Evolutionary conservation across 306 rosid genomes (phyloP), one percentile per base, ranked within the genome.

Genomic region (Alnus glutinosa): DNA sequence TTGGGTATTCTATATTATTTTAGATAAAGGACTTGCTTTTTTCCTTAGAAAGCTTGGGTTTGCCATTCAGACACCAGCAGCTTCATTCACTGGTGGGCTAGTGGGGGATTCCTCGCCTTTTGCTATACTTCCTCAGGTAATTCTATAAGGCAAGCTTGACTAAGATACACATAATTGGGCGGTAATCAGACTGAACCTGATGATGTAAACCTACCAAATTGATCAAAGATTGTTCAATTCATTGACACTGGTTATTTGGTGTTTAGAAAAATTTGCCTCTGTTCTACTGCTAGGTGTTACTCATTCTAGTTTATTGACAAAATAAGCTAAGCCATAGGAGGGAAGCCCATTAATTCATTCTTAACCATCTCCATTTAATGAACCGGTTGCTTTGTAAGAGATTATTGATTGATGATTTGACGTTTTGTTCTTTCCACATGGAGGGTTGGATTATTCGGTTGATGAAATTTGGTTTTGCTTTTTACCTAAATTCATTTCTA

Each of bases 41-140:
- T 71, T 85, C 39, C 92, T 92, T 73, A 87, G 92, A 81, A 90
- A 79, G 79, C 83, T 95, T 73, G 96, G 97, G 55, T 87, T 95
- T 50, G 79, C 64, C 59, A 81, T 88, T 74, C 84, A 76, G 75
- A 76, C 78, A 70, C 96, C 98, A 9, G 75, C 84, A 47, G 97
- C 90, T 84, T 91, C 98, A 57, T 92, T 95, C 89, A 95, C 98
- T 1, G 88, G 89, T 46, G 98, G 98, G 68, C 85, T 95, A 16
- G 94, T 92, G 15, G 98, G 98, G 78, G 91, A 90, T 86, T 90
- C 94, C 75, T 90, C 97, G 1, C 89, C 96, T 7, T 95, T 92
- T 83, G 78, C 92, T 71, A 90, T 95, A 55, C 83, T 95, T 55
- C 98, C 98, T 78, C 85, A 74, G 93, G 98, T 91, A 85, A 72